phyloP scores from a whole-genome alignment of 2,329 filamentous ascomycete species.

The Pseudogymnoascus sp. region DNA sequence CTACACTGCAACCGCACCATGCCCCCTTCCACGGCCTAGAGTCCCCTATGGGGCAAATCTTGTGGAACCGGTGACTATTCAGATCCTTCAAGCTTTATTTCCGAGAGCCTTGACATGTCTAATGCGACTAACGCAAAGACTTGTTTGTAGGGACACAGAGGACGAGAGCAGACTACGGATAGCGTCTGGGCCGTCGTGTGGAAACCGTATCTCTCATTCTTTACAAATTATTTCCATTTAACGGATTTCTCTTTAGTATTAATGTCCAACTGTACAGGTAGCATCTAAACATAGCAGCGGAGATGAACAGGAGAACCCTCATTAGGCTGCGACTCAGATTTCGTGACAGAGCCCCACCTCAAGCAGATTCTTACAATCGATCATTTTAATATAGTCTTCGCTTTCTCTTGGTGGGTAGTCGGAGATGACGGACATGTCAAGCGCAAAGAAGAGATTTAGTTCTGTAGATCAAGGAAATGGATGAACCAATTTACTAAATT shows the following conservation, averaged over 20 bases:
- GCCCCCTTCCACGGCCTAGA: neutral
- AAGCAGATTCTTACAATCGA: neutral
- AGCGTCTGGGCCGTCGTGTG: neutral
- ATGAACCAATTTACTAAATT: too few relatives aligned
- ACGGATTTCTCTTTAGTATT: neutral
- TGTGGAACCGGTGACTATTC: neutral
- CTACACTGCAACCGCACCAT: neutral
- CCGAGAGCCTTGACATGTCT: neutral
- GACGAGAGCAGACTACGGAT: neutral
- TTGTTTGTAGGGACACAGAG: neutral
- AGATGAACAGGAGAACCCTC: neutral
- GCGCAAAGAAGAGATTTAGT: neutral
- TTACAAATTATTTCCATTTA: neutral
- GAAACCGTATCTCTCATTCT: neutral
- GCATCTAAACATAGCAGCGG: neutral
- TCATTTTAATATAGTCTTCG: neutral
- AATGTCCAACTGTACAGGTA: neutral
- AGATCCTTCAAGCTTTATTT: neutral
- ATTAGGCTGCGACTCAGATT: neutral
- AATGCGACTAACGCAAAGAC: neutral
- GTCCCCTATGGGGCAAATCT: neutral
- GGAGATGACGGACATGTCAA: neutral
- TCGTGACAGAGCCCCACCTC: neutral
- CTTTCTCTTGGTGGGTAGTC: neutral
- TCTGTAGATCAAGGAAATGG: too few relatives aligned